Percentiles rank a stretch among this genome's conserved stretches.
Evolutionary conservation across 225 moss, liverwort and hornwort genomes (phyloP).

Genomic region (Climacium dendroides): DNA sequence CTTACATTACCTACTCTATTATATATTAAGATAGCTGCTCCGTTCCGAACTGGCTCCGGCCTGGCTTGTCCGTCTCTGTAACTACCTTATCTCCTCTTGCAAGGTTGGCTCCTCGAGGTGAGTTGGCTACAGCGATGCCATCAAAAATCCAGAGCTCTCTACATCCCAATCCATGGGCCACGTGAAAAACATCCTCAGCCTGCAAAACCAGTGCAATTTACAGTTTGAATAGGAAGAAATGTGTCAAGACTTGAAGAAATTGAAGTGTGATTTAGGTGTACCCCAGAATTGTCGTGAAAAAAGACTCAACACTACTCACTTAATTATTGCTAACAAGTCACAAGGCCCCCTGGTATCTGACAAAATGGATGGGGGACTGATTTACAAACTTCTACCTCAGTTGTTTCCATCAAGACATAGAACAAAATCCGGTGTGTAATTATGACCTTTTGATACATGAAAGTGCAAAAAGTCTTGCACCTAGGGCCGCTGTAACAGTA

Average conservation of each 20-base stretch:
- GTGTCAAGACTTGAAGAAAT: background rate
- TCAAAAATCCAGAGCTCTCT: background rate
- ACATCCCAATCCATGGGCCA: background rate
- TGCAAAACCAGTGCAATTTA: background rate
- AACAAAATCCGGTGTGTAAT: background rate
- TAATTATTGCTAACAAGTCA: too few species aligned
- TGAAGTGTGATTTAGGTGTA: background rate
- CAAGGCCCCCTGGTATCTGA: too few species aligned
- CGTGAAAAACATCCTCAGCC: background rate
- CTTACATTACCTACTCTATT: background rate
- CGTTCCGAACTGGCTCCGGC: background rate
- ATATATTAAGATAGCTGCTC: background rate
- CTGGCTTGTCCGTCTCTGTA: background rate
- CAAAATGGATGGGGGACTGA: background rate
- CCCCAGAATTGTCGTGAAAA: background rate
- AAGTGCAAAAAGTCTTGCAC: background rate
- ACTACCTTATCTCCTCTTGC: background rate
- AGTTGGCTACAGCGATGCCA: background rate
- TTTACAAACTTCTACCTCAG: background rate
- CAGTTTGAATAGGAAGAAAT: background rate
- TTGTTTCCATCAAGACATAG: background rate
- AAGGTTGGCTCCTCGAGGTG: background rate
- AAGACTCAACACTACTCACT: background rate
- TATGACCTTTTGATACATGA: background rate
- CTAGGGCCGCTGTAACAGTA: too few species aligned